Evolutionary conservation across 2,329 filamentous ascomycete genomes (phyloP), one percentile per base, ranked within the genome.

Genomic region (Grosmannia huntii): DNA sequence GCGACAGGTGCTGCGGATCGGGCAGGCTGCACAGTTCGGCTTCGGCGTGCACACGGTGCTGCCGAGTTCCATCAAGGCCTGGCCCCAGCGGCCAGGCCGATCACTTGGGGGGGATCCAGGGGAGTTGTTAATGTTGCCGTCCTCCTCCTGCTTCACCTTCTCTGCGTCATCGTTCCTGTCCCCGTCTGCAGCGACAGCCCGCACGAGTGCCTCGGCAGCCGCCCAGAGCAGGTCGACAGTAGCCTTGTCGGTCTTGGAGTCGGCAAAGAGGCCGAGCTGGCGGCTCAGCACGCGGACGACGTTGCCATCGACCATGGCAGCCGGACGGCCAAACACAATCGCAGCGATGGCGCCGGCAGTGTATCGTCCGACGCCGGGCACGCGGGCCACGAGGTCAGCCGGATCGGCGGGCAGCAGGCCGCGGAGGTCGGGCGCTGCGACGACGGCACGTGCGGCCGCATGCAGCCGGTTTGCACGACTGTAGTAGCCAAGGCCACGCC

Each of bases 31-130:
- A 62, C 82, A 85, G 55, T 78, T 76, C 1, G 82, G 82, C 62
- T 78, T 79, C 0, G 82, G 82, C 7, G 75, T 76, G 63, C 82
- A 85, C 2, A 85, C 66, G 0, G 82, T 85, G 61, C 81, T 84
- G 3, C 82, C 82, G 4, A 85, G 71, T 64, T 85, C 82, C 82
- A 85, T 85, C 28, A 85, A 68, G 0, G 79, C 82, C 65, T 85
- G 82, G 0, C 83, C 83, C 82, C 82, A 85, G 60, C 76, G 68
- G 0, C 82, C 82, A 0, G 82, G 81, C 25, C 77, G 67, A 56
- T 79, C 74, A 57, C 76, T 83, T 0, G 57, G 19, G 0, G 59
- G 53, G 9, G 56, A 55, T 5, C 44, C 57, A 0, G 62, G 63
- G 11, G 61, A 61, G 0, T 61, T 21, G 36, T 3, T 33, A 58